Conservation (phyloP, 495 filamentous ascomycete species). For the Tuber magnatum region DNA sequence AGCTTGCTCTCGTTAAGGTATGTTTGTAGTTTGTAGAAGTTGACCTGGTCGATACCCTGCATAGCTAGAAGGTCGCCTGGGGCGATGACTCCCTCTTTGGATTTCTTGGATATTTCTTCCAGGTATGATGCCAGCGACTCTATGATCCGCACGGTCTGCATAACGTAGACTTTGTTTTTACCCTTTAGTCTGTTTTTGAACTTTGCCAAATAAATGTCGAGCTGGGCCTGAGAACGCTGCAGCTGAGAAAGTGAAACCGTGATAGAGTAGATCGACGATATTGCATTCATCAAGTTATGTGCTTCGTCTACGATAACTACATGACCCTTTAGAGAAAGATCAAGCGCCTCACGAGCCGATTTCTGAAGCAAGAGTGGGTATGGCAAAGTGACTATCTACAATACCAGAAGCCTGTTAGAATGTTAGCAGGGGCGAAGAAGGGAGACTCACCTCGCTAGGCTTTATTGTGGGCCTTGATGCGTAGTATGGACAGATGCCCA, state of each 20-base stretch:
- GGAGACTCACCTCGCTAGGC: conserved; percentile 59
- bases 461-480: conserved; percentile 76
- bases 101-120: conserved; percentile 45
- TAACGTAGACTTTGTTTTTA: conserved; percentile 85
- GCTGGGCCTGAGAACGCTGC: conserved; percentile 60
- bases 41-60: conserved; percentile 91
- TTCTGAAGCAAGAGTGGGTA: conserved; percentile 87
- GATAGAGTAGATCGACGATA: conserved; percentile 77
- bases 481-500: conserved; percentile 92
- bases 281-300: conserved; percentile 94
- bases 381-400: conserved; percentile 80
- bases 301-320: conserved; percentile 93
- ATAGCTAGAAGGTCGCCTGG: conserved; percentile 63
- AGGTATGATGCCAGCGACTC: conserved; percentile 67
- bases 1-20: conserved; percentile 91
- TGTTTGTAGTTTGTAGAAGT: conserved; percentile 74
- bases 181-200: conserved; percentile 84
- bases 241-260: conserved; percentile 67
- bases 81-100: conserved; percentile 58
- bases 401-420: conserved; percentile 3
- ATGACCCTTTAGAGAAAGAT: conserved; percentile 76
- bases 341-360: conserved; percentile 79
- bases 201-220: conserved; percentile 74
- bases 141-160: conserved; percentile 72
- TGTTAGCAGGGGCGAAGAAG: neutral